These are phyloP conservation scores for button mushroom (Agaricus bisporus) DNA, from an alignment of 768 basidiomycete species.

Conservation along the genomic window DNA sequence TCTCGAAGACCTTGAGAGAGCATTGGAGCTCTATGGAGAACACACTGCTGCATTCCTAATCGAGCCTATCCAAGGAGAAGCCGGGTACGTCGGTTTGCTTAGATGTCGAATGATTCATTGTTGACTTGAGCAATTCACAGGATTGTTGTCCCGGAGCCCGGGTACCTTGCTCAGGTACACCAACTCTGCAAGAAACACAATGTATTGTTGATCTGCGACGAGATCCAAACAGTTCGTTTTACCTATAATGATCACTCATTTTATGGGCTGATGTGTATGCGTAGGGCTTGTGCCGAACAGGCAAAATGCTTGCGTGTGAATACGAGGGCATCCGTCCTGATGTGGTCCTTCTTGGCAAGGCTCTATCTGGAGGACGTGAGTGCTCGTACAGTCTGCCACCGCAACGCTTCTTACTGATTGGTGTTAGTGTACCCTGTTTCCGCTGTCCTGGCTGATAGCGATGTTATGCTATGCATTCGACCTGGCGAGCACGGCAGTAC, in stretches of 20 bases:
- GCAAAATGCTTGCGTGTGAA: conserved; percentile 88
- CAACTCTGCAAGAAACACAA: conserved; percentile 89
- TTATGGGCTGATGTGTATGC: neutral
- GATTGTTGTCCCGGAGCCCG: conserved; percentile 86
- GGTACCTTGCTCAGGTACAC: conserved; percentile 75
- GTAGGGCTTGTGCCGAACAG: conserved; percentile 87
- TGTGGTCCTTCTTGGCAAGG: conserved; percentile 91
- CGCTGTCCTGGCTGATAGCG: conserved; percentile 83
- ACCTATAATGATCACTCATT: neutral
- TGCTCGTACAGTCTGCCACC: conserved; percentile 7
- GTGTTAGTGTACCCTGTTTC: conserved; percentile 88
- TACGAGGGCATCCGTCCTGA: conserved; percentile 88
- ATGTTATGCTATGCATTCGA: conserved; percentile 91
- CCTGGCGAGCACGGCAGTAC: conserved; percentile 97
- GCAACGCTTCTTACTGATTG: neutral
- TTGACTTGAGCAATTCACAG: conserved; percentile 29
- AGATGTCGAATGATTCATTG: neutral
- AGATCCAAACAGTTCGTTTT: conserved; percentile 82
- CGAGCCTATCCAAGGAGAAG: conserved; percentile 99
- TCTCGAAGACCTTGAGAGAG: conserved; percentile 74
- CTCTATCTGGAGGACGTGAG: conserved; percentile 89
- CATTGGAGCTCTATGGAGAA: conserved; percentile 73
- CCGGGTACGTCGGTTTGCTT: conserved; percentile 56
- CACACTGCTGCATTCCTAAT: conserved; percentile 90
- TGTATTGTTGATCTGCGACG: conserved; percentile 94